Base-by-base conservation (phyloP, 2,329 filamentous ascomycete genomes). In the Samsoniella hepiali region DNA sequence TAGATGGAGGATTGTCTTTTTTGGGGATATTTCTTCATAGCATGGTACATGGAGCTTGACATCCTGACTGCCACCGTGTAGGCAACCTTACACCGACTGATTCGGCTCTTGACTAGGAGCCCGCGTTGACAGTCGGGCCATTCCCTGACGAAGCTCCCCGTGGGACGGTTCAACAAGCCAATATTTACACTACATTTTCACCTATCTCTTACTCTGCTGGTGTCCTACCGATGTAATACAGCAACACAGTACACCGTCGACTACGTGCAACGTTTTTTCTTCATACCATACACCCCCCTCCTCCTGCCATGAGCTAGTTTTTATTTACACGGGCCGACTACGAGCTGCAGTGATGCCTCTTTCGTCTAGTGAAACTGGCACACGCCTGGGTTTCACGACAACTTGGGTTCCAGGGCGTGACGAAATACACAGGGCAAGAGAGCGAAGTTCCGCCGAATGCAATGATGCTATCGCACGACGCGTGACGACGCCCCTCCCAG, bases 321-420 rank as follows among this genome's bases (percentile, higher is more conserved):
- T 44, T 32, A 57, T 29, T 8, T 50, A 38, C 47, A 44, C 58
- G 58, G 58, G 36, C 58, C 58, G 58, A 62, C 50, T 62, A 29
- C 29, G 10, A 47, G 27, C 58, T 62, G 58, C 50, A 34, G 58
- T 45, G 50, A 27, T 8, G 29, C 22, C 31, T 5, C 27, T 51
- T 50, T 62, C 60, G 60, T 56, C 60, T 62, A 62, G 53, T 62
- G 60, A 62, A 62, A 62, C 60, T 40, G 42, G 6, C 15, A n/a
- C 2, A 29, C 51, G 22, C 5, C 22, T 50, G 27, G 36, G 55
- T 47, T 7, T 17, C 47, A 40, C 54, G 22, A 32, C 38, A 10
- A 31, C 34, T 11, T 15, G 17, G 10, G 50, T 49, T 22, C 45
- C 32, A 58, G 44, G 6, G 44, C 10, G 17, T 5, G 50, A 36